phyloP scores from a whole-genome alignment of 169 alveolate species.

The Cryptosporidium tyzzeri region DNA sequence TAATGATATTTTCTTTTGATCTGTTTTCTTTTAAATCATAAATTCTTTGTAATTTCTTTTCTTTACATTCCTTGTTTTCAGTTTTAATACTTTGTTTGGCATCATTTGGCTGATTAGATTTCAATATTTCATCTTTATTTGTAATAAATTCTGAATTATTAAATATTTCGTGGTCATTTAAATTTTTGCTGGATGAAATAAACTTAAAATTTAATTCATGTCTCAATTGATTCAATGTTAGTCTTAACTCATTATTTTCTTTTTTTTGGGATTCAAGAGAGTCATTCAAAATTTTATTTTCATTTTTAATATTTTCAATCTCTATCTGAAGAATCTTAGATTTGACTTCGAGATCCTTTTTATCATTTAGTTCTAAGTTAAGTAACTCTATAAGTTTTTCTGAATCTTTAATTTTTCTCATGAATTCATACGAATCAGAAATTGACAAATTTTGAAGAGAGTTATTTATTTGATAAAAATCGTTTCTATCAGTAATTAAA shows the following conservation, averaged over 20 bases:
- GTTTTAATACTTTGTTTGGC: not conserved
- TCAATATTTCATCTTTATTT: not conserved
- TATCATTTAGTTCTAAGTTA: conserved; percentile 22
- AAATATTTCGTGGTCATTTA: not conserved
- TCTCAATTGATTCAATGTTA: conserved; percentile 7
- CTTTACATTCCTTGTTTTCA: not conserved
- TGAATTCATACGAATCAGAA: conserved; percentile 25
- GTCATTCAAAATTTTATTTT: not conserved
- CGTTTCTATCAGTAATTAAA: not conserved
- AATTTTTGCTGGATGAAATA: not conserved
- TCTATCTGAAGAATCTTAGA: conserved; percentile 30
- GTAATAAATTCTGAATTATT: not conserved
- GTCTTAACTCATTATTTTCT: conserved; percentile 17
- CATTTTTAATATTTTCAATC: conserved; percentile 18
- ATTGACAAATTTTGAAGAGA: not conserved
- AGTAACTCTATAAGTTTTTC: not conserved
- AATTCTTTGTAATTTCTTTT: not conserved
- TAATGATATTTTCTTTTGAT: not conserved
- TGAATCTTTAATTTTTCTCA: not conserved
- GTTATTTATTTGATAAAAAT: not conserved
- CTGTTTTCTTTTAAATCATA: not conserved
- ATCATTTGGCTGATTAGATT: not conserved
- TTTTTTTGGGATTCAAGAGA: not conserved
- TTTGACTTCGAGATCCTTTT: not conserved
- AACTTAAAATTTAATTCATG: not conserved